Base-by-base conservation (phyloP, 2,329 filamentous ascomycete species). In the Xylariaceae sp. region DNA sequence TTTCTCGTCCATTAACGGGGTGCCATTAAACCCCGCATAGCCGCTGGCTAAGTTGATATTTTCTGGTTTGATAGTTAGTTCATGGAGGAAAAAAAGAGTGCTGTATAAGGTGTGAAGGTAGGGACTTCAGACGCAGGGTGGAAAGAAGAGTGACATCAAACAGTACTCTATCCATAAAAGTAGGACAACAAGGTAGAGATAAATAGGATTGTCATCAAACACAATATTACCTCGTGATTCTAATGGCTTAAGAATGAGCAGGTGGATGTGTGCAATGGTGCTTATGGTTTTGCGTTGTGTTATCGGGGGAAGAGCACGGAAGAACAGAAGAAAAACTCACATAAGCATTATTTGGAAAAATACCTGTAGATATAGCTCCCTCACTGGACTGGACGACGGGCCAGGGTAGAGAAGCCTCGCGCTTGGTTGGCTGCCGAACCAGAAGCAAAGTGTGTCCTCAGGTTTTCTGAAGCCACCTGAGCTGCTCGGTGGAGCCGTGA, bases 401-500 rank as follows among this genome's bases (percentile, higher is more conserved):
- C 70, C 45, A 73, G 77, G 40, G 86, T 88, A 21, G 88, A 89
- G 73, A 87, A 92, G 9, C 81, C 79, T 53, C 89, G 82, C 48
- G 81, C 81, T 73, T 90, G 72, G 65, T 76, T 77, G 56, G 71
- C 73, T 59, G 74, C 77, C 50, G 78, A 70, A 47, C 73, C 68
- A 36, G 76, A 73, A 47, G 73, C 68, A 64, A 73, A 67, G 59
- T 72, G 68, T 16, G 72, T 65, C 51, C 68, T 72, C 11, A 79
- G 64, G 59, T 78, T 76, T 77, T 81, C 64, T 43, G 85, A 82
- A 30, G 88, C 87, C 55, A 86, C 81, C 68, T 86, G 83, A 11
- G 89, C 89, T 52, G 91, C 90, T 50, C 86, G 83, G 67, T 91
- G 86, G 48, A 96, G 84, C 55, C 91, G 85, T n/a, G 88, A 85